A percentile compares a stretch with the other conserved stretches of the same genome.
phyloP scores from a whole-genome alignment of 768 basidiomycete species.

The Russula brevipes region DNA sequence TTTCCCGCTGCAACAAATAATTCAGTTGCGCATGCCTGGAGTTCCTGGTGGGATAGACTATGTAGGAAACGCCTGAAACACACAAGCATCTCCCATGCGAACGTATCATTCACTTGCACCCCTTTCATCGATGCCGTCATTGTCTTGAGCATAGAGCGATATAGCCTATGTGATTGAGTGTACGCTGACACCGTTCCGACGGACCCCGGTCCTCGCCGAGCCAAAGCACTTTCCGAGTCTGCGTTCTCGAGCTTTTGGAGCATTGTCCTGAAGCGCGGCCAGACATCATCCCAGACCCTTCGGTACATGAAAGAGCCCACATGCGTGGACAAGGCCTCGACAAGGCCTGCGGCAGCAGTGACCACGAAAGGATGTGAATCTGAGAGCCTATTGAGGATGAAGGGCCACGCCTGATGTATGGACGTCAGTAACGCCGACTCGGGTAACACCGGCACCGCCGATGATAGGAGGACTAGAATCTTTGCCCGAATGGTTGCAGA shows the following conservation, averaged over 20 bases:
- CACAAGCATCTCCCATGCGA: slow-evolving; percentile 78
- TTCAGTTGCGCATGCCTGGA: slow-evolving; percentile 59
- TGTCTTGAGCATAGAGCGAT: slow-evolving; percentile 69
- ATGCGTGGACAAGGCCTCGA: slow-evolving; percentile 65
- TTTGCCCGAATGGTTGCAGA: slow-evolving; percentile 82
- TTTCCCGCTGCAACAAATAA: slow-evolving; percentile 57
- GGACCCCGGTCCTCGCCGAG: slow-evolving; percentile 45
- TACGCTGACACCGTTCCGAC: slow-evolving; percentile 68
- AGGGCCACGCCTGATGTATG: slow-evolving; percentile 91
- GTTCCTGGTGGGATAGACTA: slow-evolving; percentile 58
- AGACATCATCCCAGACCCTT: slow-evolving; percentile 86
- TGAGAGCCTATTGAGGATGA: slow-evolving; percentile 74
- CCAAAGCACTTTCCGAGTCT: slow-evolving; percentile 63
- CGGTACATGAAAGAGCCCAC: slow-evolving; percentile 83
- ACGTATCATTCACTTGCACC: slow-evolving; percentile 64
- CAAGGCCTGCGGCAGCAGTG: slow-evolving; percentile 62
- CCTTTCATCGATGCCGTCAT: slow-evolving; percentile 61
- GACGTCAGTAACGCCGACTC: slow-evolving; percentile 76
- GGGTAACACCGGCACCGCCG: slow-evolving; percentile 65
- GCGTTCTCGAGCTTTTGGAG: slow-evolving; percentile 55
- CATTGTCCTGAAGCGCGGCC: slow-evolving; percentile 74
- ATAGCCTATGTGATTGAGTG: slow-evolving; percentile 74
- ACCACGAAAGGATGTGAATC: slow-evolving; percentile 78
- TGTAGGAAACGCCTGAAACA: slow-evolving; percentile 75
- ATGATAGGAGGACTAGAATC: slow-evolving; percentile 68